These are phyloP conservation scores for Solanum sparsipilum DNA, from an alignment of 257 asterid genomes.

Conservation along the genomic window DNA sequence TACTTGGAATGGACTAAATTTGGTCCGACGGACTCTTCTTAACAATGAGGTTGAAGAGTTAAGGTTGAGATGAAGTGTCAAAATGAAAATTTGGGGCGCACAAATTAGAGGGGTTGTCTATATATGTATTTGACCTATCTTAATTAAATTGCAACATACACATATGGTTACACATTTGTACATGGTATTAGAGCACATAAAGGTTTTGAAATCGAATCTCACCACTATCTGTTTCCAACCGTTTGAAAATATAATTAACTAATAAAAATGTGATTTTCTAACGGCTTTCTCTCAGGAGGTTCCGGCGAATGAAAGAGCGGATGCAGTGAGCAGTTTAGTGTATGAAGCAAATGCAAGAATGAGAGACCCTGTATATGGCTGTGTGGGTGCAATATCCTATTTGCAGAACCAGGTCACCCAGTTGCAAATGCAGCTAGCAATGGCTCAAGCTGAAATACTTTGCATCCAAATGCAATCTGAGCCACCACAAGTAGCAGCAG, in stretches of 20 bases:
- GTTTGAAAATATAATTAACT: neutral
- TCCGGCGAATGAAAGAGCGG: slow-evolving; percentile 2
- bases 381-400: slow-evolving; percentile 5
- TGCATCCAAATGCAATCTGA: neutral
- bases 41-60: neutral
- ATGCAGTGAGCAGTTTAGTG: slow-evolving; percentile 13
- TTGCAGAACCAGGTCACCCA: neutral
- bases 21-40: neutral
- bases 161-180: too few species aligned
- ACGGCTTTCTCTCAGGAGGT: neutral
- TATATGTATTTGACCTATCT: neutral
- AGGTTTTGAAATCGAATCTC: too few species aligned
- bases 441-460: slow-evolving; percentile 9
- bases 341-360: slow-evolving; percentile 14
- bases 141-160: neutral
- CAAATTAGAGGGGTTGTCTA: neutral
- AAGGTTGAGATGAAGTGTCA: neutral
- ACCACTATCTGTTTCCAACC: too few species aligned
- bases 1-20: neutral
- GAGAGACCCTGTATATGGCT: slow-evolving; percentile 11
- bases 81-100: neutral
- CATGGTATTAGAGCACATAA: too few species aligned
- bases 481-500: neutral
- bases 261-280: too few species aligned
- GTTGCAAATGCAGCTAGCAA: neutral